Percentiles rank a stretch among this genome's conserved stretches.
Conservation (phyloP, 1,139 yeast genomes). For the Kurtzmaniella quercitrusa region DNA sequence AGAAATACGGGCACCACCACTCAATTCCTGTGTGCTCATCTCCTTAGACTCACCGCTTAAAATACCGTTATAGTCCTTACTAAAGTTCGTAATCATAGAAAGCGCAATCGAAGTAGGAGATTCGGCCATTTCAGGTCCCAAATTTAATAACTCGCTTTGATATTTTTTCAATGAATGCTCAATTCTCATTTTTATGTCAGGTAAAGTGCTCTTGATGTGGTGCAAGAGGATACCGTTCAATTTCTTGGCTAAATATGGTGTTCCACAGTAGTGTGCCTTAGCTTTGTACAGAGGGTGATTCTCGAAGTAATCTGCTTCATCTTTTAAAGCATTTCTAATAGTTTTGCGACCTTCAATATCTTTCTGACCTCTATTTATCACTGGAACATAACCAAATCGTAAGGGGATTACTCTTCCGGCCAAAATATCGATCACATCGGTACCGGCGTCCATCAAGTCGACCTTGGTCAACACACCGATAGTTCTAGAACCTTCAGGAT, state of each 20-base stretch:
- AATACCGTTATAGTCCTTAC: slow-evolving; percentile 88
- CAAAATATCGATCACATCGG: slow-evolving; percentile 95
- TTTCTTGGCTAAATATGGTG: slow-evolving; percentile 93
- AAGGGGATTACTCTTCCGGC: slow-evolving; percentile 96
- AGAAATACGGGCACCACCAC: slow-evolving; percentile 97
- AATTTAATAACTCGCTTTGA: slow-evolving; percentile 67
- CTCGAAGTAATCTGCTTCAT: slow-evolving; percentile 76
- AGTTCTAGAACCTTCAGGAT: slow-evolving; percentile 95
- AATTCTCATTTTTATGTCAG: slow-evolving; percentile 90
- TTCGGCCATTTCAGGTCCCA: slow-evolving; percentile 86
- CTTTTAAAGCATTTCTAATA: slow-evolving; percentile 81
- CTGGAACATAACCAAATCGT: slow-evolving; percentile 95
- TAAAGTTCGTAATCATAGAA: slow-evolving; percentile 85
- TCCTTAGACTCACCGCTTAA: slow-evolving; percentile 93
- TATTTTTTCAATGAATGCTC: slow-evolving; percentile 80
- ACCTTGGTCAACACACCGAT: slow-evolving; percentile 97
- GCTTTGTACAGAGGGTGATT: slow-evolving; percentile 74
- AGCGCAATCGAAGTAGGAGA: slow-evolving; percentile 88
- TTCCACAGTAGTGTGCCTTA: slow-evolving; percentile 90
- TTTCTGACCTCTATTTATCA: slow-evolving; percentile 94
- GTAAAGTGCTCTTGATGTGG: slow-evolving; percentile 90
- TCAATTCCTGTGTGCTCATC: slow-evolving; percentile 75
- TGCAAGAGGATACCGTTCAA: slow-evolving; percentile 84
- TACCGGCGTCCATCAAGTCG: slow-evolving; percentile 96
- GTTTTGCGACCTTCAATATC: slow-evolving; percentile 87